These are phyloP conservation scores for Buxus sempervirens DNA, from an alignment of 164 flowering plant species.

Conservation along the genomic window DNA sequence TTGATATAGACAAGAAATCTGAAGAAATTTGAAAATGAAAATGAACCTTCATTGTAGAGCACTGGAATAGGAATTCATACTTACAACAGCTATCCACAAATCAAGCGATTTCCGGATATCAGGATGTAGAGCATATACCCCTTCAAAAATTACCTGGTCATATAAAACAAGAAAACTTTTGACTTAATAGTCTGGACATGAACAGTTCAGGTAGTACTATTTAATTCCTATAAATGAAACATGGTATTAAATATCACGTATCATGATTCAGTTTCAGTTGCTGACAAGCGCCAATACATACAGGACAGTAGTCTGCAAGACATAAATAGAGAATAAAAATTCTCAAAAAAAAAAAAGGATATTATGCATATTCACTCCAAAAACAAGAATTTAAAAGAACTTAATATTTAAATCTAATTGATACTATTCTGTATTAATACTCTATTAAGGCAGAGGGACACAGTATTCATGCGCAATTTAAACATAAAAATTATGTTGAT, in stretches of 20 bases:
- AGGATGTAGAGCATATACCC: slow-evolving; percentile 97
- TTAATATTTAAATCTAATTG: too few relatives aligned
- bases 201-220: slow-evolving; percentile 1
- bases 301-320: too few relatives aligned
- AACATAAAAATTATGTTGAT: too few relatives aligned
- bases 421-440: too few relatives aligned
- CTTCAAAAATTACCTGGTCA: slow-evolving; percentile 91
- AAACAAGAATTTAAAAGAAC: too few relatives aligned
- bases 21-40: slow-evolving; percentile 1
- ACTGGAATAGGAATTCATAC: slow-evolving; percentile 21
- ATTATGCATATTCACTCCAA: too few relatives aligned
- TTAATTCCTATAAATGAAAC: not conserved
- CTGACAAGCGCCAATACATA: too few relatives aligned
- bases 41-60: slow-evolving; percentile 12
- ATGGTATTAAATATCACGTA: not conserved
- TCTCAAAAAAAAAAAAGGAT: too few relatives aligned
- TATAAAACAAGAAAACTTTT: slow-evolving; percentile 5
- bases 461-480: too few relatives aligned
- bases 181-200: slow-evolving; percentile 1
- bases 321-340: too few relatives aligned
- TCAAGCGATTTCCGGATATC: slow-evolving; percentile 82
- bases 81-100: slow-evolving; percentile 99
- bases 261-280: too few relatives aligned
- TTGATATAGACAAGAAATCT: not conserved
- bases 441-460: too few relatives aligned